phyloP scores from a whole-genome alignment of 2,329 filamentous ascomycete species.

The Scedosporium apiospermum region DNA sequence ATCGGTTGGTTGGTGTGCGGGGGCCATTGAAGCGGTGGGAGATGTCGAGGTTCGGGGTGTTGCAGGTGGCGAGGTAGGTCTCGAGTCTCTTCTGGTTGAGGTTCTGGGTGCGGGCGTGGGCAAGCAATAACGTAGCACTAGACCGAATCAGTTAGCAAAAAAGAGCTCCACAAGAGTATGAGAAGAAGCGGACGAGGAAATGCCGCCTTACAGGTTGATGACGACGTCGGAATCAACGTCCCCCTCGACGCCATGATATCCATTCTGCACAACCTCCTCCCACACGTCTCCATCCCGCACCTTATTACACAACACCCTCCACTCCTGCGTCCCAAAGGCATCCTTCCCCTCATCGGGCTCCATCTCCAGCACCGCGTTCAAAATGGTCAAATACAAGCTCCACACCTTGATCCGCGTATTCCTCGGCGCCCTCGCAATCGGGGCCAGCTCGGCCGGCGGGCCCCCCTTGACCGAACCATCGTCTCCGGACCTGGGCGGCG shows the following conservation, averaged over 20 bases:
- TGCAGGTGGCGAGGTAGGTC: constrained; percentile 67
- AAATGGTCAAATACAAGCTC: constrained; percentile 89
- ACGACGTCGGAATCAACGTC: constrained; percentile 94
- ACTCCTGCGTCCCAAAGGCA: constrained; percentile 76
- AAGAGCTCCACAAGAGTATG: not conserved
- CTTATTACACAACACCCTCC: constrained; percentile 71
- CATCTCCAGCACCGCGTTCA: constrained; percentile 85
- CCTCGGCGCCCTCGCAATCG: constrained; percentile 69
- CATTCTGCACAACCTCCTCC: constrained; percentile 82
- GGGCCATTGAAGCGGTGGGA: constrained; percentile 46
- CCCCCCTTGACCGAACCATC: constrained; percentile 21
- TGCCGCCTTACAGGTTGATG: constrained; percentile 60
- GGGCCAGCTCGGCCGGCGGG: constrained; percentile 44
- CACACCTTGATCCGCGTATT: constrained; percentile 89
- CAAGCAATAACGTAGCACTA: constrained; percentile 80
- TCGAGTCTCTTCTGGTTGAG: constrained; percentile 84
- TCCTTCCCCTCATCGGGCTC: constrained; percentile 84
- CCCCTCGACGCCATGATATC: constrained; percentile 80
- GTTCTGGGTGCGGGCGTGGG: constrained; percentile 76
- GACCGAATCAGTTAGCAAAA: not conserved
- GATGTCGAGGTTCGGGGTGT: constrained; percentile 64
- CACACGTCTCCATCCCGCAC: constrained; percentile 87
- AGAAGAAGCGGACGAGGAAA: not conserved
- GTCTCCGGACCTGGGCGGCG: constrained; percentile 36
- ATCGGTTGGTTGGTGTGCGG: constrained; percentile 24